Conservation (phyloP, 2,329 filamentous ascomycete species). For the Penicillium brevicompactum region DNA sequence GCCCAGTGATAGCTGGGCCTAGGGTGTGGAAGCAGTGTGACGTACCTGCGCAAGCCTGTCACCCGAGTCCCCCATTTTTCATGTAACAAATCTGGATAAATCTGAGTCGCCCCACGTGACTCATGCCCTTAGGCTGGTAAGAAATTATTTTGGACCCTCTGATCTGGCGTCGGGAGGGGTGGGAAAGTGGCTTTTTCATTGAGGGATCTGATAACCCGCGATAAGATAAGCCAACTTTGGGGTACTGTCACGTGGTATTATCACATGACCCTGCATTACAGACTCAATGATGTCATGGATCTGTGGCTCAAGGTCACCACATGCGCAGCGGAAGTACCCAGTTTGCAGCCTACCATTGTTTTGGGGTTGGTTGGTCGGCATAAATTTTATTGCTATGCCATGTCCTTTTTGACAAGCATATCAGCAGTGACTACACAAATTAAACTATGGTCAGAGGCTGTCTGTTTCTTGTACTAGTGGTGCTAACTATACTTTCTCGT, state of each 20-base stretch:
- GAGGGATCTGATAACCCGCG: conserved; percentile 2
- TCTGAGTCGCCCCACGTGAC: not conserved
- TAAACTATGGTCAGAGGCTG: too few species aligned
- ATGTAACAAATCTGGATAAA: not conserved
- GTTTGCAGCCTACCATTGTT: too few species aligned
- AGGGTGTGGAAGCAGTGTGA: not conserved
- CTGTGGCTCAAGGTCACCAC: too few species aligned
- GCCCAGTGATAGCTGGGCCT: not conserved
- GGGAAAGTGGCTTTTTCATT: conserved; percentile 5
- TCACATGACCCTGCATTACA: not conserved
- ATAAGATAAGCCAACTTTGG: conserved; percentile 3
- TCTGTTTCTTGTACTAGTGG: too few species aligned
- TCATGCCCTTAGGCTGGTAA: not conserved
- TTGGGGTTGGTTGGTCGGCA: too few species aligned
- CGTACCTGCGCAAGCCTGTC: conserved; percentile 4
- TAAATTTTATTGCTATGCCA: too few species aligned
- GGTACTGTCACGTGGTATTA: not conserved
- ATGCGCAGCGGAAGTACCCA: too few species aligned
- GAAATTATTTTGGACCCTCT: too few species aligned
- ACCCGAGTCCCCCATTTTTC: not conserved
- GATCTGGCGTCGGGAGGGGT: not conserved
- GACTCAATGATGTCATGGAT: not conserved
- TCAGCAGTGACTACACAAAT: too few species aligned
- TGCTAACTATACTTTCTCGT: too few species aligned
- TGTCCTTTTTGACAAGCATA: too few species aligned